Conservation (phyloP, 1,139 yeast genomes). For the Kodamaea arcana region DNA sequence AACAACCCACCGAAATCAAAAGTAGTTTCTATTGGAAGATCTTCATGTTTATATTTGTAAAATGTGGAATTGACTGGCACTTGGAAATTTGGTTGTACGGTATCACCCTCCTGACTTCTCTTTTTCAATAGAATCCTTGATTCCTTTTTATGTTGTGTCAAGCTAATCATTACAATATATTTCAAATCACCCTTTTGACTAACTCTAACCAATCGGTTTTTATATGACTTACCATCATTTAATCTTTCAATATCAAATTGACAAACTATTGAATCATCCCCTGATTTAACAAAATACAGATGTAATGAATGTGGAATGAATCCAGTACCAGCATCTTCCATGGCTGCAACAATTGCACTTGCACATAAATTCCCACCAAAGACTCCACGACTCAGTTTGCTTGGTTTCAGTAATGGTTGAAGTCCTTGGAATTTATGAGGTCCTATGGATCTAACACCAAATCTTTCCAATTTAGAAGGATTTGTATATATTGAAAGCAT, state of each 20-base stretch:
- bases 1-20: slow-evolving; percentile 19
- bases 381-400: slow-evolving; percentile 32
- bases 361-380: slow-evolving; percentile 43
- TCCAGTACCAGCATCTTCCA: slow-evolving; percentile 25
- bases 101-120: slow-evolving; percentile 13
- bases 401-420: slow-evolving; percentile 32
- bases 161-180: slow-evolving; percentile 32
- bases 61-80: slow-evolving; percentile 23
- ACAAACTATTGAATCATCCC: slow-evolving; percentile 27
- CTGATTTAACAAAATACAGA: slow-evolving; percentile 40
- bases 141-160: slow-evolving; percentile 22
- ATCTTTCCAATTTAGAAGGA: slow-evolving; percentile 8
- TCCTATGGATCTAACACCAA: slow-evolving; percentile 10
- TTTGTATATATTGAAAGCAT: slow-evolving; percentile 4
- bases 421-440: slow-evolving; percentile 23
- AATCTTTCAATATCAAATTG: slow-evolving; percentile 29
- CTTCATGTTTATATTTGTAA: slow-evolving; percentile 23
- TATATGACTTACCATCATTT: slow-evolving; percentile 30
- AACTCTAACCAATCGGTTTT: slow-evolving; percentile 29
- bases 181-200: slow-evolving; percentile 26
- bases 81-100: slow-evolving; percentile 25
- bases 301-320: slow-evolving; percentile 43
- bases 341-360: slow-evolving; percentile 40
- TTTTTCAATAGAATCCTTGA: too few relatives aligned
- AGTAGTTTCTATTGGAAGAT: slow-evolving; percentile 16